A percentile compares a stretch with the other conserved stretches of the same genome.
Conservation (phyloP, 2,329 filamentous ascomycete genomes). For the Talaromyces sp. region DNA sequence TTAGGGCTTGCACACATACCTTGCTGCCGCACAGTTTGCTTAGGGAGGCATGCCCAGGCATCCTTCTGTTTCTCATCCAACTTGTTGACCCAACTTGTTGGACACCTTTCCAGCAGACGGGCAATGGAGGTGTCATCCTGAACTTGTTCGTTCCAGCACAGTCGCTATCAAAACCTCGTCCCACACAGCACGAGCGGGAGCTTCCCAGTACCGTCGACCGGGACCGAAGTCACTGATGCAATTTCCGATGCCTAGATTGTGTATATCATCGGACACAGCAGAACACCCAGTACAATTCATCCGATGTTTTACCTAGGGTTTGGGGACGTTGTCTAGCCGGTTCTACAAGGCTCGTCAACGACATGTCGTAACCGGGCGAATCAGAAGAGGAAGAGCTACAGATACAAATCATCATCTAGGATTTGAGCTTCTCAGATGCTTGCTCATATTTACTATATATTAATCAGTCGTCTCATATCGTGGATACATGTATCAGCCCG, state of each 20-base stretch:
- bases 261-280: background rate
- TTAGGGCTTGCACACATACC: background rate
- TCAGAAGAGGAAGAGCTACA: background rate
- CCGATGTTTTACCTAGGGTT: background rate
- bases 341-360: background rate
- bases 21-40: background rate
- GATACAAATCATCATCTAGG: background rate
- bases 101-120: background rate
- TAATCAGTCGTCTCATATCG: background rate
- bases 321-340: background rate
- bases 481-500: background rate
- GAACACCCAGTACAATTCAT: background rate
- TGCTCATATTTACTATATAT: background rate
- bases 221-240: background rate
- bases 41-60: background rate
- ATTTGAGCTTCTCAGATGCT: background rate
- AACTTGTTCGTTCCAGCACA: background rate
- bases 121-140: background rate
- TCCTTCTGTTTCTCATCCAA: background rate
- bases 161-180: background rate
- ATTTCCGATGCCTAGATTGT: background rate
- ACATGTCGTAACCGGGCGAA: background rate
- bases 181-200: too few relatives aligned
- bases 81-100: background rate
- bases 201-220: background rate